phyloP scores from a whole-genome alignment of 352 stramenopile genomes.

The Hyaloperonospora arabidopsidis region DNA sequence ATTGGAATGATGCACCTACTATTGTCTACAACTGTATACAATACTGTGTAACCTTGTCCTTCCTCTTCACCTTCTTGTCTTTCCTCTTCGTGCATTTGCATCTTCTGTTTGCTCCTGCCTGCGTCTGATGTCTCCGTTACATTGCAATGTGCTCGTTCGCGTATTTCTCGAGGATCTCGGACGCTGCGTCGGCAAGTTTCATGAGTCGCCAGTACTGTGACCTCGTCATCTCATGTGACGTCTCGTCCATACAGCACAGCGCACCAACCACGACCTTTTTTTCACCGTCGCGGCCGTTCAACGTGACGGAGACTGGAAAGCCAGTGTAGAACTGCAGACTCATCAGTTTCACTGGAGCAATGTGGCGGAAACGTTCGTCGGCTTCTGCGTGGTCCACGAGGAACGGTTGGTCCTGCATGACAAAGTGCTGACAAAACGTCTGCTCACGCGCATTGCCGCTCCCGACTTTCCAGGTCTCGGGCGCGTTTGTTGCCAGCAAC shows the following conservation, averaged over 20 bases:
- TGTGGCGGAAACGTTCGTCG: conserved; percentile 42
- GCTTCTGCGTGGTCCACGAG: conserved; percentile 44
- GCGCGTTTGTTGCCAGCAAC: conserved; percentile 31
- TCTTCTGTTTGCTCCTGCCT: too few species aligned
- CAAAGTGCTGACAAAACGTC: conserved; percentile 39
- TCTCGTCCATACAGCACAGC: conserved; percentile 22
- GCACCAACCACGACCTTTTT: conserved; percentile 23
- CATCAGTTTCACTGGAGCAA: conserved; percentile 23
- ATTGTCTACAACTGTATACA: too few species aligned
- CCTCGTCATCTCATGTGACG: conserved; percentile 21
- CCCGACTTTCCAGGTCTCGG: conserved; percentile 18
- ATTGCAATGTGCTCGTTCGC: background rate
- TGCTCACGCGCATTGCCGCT: conserved; percentile 26
- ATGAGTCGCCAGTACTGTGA: conserved; percentile 23
- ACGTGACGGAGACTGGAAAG: conserved; percentile 26
- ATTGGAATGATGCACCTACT: too few species aligned
- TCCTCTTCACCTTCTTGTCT: too few species aligned
- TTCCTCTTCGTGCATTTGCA: too few species aligned
- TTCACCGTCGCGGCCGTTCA: conserved; percentile 3
- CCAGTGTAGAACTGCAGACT: conserved; percentile 45
- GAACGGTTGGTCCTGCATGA: conserved; percentile 44
- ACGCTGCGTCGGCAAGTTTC: background rate
- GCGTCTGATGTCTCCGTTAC: too few species aligned
- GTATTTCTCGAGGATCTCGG: background rate
- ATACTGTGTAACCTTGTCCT: too few species aligned